Evolutionary conservation across 2,329 filamentous ascomycete species (phyloP).

Genomic region (Graphiopsis chlorocephala): DNA sequence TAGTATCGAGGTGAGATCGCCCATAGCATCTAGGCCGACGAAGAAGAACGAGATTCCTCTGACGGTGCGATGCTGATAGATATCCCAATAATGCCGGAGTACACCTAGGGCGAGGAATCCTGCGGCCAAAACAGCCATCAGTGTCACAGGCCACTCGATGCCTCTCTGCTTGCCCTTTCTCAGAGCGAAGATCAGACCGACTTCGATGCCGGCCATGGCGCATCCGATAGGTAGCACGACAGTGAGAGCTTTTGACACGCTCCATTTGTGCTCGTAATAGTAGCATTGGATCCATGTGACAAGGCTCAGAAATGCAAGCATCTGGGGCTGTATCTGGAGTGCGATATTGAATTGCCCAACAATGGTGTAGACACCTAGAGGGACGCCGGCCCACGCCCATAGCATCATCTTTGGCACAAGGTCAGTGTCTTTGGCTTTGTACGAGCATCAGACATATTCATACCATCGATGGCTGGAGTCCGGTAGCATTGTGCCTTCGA

Average conservation of each 20-base stretch:
- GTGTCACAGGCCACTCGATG: constrained; percentile 58
- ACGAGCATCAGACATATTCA: not conserved
- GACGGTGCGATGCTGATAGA: constrained; percentile 64
- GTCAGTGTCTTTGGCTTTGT: not conserved
- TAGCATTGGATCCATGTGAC: constrained; percentile 57
- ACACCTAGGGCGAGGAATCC: constrained; percentile 64
- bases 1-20: constrained; percentile 64
- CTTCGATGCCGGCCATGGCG: constrained; percentile 59
- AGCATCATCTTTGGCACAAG: constrained; percentile 56
- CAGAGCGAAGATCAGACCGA: constrained; percentile 57
- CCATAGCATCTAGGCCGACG: constrained; percentile 66
- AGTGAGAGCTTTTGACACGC: constrained; percentile 46
- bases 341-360: constrained; percentile 54
- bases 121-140: constrained; percentile 67
- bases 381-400: constrained; percentile 66
- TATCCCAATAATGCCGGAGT: constrained; percentile 67
- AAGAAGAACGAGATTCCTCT: constrained; percentile 71
- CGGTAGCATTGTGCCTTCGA: constrained; percentile 62
- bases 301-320: constrained; percentile 52
- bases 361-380: constrained; percentile 62
- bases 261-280: constrained; percentile 59
- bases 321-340: constrained; percentile 55
- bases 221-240: constrained; percentile 52
- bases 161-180: constrained; percentile 44
- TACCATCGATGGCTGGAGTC: constrained; percentile 63